These are phyloP conservation scores for Candida nemodendra DNA, from an alignment of 805 yeast species.

Conservation along the genomic window DNA sequence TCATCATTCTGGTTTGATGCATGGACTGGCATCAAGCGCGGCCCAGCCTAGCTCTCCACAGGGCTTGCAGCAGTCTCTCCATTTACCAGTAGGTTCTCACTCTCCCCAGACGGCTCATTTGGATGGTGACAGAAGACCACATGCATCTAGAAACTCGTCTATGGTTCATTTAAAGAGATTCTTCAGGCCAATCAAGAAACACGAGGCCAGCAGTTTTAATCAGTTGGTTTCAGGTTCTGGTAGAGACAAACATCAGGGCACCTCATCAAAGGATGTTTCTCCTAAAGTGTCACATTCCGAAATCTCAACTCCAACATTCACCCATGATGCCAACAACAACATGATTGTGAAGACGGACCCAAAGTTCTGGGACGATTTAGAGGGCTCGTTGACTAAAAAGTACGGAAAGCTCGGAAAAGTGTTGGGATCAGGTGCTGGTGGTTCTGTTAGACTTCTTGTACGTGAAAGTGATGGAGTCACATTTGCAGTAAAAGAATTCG, in stretches of 20 bases:
- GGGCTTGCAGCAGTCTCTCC: conserved; percentile 19
- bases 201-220: conserved; percentile 14
- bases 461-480: conserved; percentile 68
- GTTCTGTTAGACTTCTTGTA: conserved; percentile 70
- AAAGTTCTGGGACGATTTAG: conserved; percentile 46
- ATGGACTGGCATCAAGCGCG: conserved; percentile 3
- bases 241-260: conserved; percentile 29
- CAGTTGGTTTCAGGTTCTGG: conserved; percentile 30
- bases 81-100: conserved; percentile 15
- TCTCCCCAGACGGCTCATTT: conserved; percentile 10
- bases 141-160: conserved; percentile 33
- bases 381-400: conserved; percentile 52
- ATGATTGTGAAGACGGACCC: conserved; percentile 39
- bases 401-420: conserved; percentile 75
- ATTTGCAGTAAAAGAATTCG: conserved; percentile 82
- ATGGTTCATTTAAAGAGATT: conserved; percentile 74
- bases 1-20: neutral
- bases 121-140: conserved; percentile 5
- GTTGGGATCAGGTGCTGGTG: conserved; percentile 86
- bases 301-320: conserved; percentile 35
- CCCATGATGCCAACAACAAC: conserved; percentile 39
- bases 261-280: conserved; percentile 18
- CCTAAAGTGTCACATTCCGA: conserved; percentile 22
- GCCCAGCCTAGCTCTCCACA: conserved; percentile 5
- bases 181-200: conserved; percentile 54